Evolutionary conservation across 495 filamentous ascomycete genomes (phyloP).

Genomic region (Aspergillus egyptiacus): DNA sequence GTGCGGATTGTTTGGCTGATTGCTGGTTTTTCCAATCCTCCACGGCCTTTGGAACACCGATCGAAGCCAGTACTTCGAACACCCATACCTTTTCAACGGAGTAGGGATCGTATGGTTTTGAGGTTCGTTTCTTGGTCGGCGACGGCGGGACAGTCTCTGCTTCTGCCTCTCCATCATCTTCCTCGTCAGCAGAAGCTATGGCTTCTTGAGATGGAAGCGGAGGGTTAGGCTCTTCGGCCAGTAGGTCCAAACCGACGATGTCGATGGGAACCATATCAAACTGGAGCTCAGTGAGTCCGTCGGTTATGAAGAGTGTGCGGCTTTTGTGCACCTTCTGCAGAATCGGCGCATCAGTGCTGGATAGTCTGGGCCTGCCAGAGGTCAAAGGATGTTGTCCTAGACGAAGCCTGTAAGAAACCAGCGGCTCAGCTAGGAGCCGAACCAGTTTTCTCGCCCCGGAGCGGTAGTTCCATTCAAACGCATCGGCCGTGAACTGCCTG

Average conservation of each 20-base stretch:
- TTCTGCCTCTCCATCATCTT: slow-evolving; percentile 43
- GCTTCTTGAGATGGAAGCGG: slow-evolving; percentile 38
- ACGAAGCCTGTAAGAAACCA: slow-evolving; percentile 62
- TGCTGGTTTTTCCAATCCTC: slow-evolving; percentile 69
- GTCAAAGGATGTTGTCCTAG: slow-evolving; percentile 25
- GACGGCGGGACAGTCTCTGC: slow-evolving; percentile 23
- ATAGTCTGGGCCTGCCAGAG: slow-evolving; percentile 22
- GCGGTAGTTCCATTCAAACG: slow-evolving; percentile 79
- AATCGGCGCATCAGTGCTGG: slow-evolving; percentile 31
- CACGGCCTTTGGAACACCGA: slow-evolving; percentile 66
- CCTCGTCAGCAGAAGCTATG: slow-evolving; percentile 51
- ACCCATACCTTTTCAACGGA: slow-evolving; percentile 68
- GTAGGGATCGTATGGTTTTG: slow-evolving; percentile 61
- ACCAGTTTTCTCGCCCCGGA: slow-evolving; percentile 82
- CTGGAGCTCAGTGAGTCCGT: slow-evolving; percentile 68
- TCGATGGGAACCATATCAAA: slow-evolving; percentile 69
- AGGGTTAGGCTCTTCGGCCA: slow-evolving; percentile 59
- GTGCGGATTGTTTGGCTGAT: slow-evolving; percentile 28
- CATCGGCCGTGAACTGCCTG: slow-evolving; percentile 64
- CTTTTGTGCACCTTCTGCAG: slow-evolving; percentile 56
- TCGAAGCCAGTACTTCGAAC: slow-evolving; percentile 60
- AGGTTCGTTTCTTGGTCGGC: slow-evolving; percentile 35
- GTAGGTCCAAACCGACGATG: slow-evolving; percentile 70
- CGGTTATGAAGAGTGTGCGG: slow-evolving; percentile 65
- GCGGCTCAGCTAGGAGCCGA: slow-evolving; percentile 68